Evolutionary conservation across 768 basidiomycete species (phyloP), one percentile per base, ranked within the genome.

Genomic region (Tylopilus intermedius): DNA sequence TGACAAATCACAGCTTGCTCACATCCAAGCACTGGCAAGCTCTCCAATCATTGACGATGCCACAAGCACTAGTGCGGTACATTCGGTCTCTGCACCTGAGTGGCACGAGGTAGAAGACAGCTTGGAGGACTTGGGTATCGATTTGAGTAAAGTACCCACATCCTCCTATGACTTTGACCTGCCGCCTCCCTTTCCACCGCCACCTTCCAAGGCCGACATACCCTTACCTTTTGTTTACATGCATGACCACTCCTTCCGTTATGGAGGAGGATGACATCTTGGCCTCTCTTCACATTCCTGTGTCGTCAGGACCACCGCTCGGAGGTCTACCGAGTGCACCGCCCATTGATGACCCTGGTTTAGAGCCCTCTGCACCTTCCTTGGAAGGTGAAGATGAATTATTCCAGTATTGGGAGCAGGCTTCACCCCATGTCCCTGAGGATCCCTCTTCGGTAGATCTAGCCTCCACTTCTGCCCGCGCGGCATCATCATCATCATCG

Each of bases 1-100:
- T 62, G 84, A 86, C 65, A 86, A 86, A 62, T 62, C 70, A 0
- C 56, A 77, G n/a, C 73, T 86, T 39, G 81, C 79, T 24, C 76
- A 74, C 32, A 71, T 85, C 39, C 76, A 72, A 1, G 72, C 72
- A 33, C 56, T 80, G 29, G 80, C 78, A 33, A 83, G 80, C 54
- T 74, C 74, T 18, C 77, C 77, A 6, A 27, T 21, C 0, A 30
- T 30, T 6, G 43, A 53, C 24, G 69, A 65, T 18, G 47, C 46
- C 22, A 51, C 57, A 44, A 35, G 40, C 26, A 50, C 59, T 45
- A 47, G 63, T 11, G 50, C 67, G 4, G 35, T 39, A 2, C 58
- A 51, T 1, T 50, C 59, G 66, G 66, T 73, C 5, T 81, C 79
- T 47, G 82, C 71, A 24, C 82, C 82, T 9, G 72, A 70, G 37